Evolutionary conservation across 176 grass and related monocot genomes (phyloP).

Genomic region (Carex myosuroides): DNA sequence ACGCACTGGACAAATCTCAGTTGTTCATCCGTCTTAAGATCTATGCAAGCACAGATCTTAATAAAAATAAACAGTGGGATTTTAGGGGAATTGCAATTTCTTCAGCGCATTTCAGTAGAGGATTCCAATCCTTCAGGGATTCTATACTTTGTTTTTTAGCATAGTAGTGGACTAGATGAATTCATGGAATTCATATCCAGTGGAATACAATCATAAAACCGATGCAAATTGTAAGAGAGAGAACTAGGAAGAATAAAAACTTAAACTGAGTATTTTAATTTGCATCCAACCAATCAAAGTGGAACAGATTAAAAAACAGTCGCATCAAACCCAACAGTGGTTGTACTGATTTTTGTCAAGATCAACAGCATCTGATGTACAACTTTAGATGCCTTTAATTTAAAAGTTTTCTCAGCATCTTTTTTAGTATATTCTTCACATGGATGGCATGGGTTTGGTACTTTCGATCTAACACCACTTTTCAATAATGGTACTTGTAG

Average conservation of each 20-base stretch:
- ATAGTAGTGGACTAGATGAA: neutral
- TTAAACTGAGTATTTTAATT: neutral
- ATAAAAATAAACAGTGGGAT: neutral
- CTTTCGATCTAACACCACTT: neutral
- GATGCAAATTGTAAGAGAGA: neutral
- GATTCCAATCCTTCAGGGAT: neutral
- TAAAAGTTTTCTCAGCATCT: neutral
- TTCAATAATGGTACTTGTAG: neutral
- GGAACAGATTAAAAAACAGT: neutral
- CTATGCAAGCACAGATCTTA: neutral
- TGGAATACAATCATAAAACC: neutral
- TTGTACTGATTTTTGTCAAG: constrained; percentile 1
- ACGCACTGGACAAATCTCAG: neutral
- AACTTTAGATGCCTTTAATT: neutral
- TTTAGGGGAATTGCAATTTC: neutral
- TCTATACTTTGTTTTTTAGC: neutral
- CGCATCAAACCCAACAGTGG: neutral
- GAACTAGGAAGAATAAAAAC: neutral
- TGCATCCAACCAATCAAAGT: neutral
- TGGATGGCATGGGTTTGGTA: neutral
- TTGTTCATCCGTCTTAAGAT: neutral
- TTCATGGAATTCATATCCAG: neutral
- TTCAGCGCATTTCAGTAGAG: neutral
- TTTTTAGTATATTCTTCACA: constrained; percentile 1
- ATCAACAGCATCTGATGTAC: neutral